Conservation (phyloP, 2,329 filamentous ascomycete species). For the Fusarium sp. region DNA sequence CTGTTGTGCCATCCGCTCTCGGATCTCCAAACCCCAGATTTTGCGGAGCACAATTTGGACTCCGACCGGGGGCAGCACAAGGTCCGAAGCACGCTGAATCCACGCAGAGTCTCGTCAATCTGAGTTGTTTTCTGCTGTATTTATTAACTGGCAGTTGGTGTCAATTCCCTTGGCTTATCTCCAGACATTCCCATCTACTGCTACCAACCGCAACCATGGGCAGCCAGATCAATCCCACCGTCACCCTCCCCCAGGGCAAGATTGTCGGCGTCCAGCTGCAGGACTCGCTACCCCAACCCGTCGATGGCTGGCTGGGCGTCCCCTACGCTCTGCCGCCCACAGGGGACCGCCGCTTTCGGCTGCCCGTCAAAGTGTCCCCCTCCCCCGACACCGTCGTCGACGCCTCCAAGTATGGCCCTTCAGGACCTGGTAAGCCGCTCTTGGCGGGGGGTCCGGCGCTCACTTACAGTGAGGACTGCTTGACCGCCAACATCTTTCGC, state of each 20-base stretch:
- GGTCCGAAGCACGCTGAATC: neutral
- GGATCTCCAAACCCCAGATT: neutral
- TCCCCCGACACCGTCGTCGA: constrained; percentile 50
- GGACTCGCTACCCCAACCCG: constrained; percentile 42
- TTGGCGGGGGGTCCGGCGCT: constrained; percentile 42
- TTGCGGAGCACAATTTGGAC: constrained; percentile 27
- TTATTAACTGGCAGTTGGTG: neutral
- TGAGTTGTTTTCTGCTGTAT: neutral
- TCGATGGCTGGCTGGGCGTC: constrained; percentile 64
- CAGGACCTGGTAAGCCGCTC: constrained; percentile 45
- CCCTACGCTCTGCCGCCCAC: constrained; percentile 65
- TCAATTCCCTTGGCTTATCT: neutral
- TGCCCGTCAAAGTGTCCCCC: constrained; percentile 49
- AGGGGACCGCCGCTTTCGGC: constrained; percentile 63
- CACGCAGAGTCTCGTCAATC: neutral
- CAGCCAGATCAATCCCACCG: constrained; percentile 30
- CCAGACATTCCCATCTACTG: neutral
- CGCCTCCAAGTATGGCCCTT: constrained; percentile 57
- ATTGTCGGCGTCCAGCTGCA: constrained; percentile 38
- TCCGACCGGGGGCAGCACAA: constrained; percentile 14
- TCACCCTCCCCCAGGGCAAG: constrained; percentile 42
- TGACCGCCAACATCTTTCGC: constrained; percentile 69
- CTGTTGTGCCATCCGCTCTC: constrained; percentile 3
- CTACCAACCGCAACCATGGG: constrained; percentile 24
- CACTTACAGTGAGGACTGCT: constrained; percentile 66